A percentile compares a stretch with the other conserved stretches of the same genome.
Conservation (phyloP, 2,329 filamentous ascomycete species). For the Fonsecaea pugnacius region DNA sequence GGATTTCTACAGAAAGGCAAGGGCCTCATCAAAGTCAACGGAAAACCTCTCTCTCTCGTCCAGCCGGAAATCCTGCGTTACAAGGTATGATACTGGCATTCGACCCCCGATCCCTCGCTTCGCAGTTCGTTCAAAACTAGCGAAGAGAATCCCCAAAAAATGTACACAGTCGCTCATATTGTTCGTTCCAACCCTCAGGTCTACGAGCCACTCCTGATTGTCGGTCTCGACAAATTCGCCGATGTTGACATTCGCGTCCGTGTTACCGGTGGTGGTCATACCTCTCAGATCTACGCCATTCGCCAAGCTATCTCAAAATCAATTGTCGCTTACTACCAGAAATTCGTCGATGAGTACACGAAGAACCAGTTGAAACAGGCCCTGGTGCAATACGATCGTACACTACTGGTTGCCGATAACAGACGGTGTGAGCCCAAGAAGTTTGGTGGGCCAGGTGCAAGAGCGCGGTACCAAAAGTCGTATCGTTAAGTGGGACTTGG, state of each 20-base stretch:
- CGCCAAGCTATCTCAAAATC: constrained; percentile 98
- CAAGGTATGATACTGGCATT: constrained; percentile 66
- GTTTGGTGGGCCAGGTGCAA: constrained; percentile 79
- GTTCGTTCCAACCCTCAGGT: constrained; percentile 59
- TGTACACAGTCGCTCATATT: constrained; percentile 16
- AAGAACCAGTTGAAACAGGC: constrained; percentile 99
- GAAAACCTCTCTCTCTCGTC: constrained; percentile 89
- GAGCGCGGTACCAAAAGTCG: constrained; percentile 97
- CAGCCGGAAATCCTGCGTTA: constrained; percentile 97
- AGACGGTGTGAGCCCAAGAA: constrained; percentile 99
- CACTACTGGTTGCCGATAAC: constrained; percentile 98
- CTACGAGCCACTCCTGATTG: constrained; percentile 97
- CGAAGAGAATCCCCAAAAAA: constrained; percentile 6
- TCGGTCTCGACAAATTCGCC: constrained; percentile 96
- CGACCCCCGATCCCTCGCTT: constrained; percentile 10
- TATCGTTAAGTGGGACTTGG: constrained; percentile 75
- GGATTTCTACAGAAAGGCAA: constrained; percentile 65
- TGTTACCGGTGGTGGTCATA: constrained; percentile 96
- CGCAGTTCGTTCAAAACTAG: not conserved
- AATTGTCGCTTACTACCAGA: constrained; percentile 98
- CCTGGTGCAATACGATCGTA: constrained; percentile 93
- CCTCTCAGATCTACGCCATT: constrained; percentile 96
- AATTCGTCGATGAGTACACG: constrained; percentile 99
- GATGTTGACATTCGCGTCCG: constrained; percentile 97
- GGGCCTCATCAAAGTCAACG: constrained; percentile 98